Base-by-base conservation (phyloP, 257 asterid species). In the Ballota nigra region DNA sequence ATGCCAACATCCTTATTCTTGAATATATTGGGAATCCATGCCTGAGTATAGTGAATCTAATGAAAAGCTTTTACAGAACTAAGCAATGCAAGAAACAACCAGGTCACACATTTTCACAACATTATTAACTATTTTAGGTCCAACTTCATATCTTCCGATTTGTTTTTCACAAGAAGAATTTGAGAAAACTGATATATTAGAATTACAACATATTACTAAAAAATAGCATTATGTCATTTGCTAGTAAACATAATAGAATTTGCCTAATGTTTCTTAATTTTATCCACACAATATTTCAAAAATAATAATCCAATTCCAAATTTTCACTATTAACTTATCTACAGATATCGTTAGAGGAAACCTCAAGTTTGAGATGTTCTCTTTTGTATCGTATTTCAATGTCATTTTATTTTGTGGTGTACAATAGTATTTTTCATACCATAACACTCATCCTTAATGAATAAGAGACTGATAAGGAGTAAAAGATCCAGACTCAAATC, bases 201-300 rank as follows among this genome's bases (percentile, higher is more conserved):
- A 23, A 20, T 43, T 53, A 20, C 28, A 55, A 56, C n/a, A 47
- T 59, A 68, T 61, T 45, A 24, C 62, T 34, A 20, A 59, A 71
- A 26, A 26, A 51, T 55, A 41, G 57, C 36, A 80, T 26, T 61
- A 62, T 13, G 34, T 60, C 29, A 19, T 71, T 41, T 64, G 20
- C 24, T 51, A 56, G 69, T 60, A 59, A 64, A 64, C 71, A 47
- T 43, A 63, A 34, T 19, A 31, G n/a, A 23, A 60, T 66, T 3
- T 43, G 55, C 2, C 10, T 13, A 15, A 20, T 22, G n/a, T 16
- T 65, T 69, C 63, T 57, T 18, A 45, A 70, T 49, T 62, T 66
- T 15, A 23, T 49, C 40, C 7, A 29, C 23, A 29, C 57, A 40
- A 20, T 31, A 11, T 40, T 57, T 12, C 1, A 18, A 71, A 8